Conservation (phyloP, 495 filamentous ascomycete genomes). For the Apodospora peruviana region DNA sequence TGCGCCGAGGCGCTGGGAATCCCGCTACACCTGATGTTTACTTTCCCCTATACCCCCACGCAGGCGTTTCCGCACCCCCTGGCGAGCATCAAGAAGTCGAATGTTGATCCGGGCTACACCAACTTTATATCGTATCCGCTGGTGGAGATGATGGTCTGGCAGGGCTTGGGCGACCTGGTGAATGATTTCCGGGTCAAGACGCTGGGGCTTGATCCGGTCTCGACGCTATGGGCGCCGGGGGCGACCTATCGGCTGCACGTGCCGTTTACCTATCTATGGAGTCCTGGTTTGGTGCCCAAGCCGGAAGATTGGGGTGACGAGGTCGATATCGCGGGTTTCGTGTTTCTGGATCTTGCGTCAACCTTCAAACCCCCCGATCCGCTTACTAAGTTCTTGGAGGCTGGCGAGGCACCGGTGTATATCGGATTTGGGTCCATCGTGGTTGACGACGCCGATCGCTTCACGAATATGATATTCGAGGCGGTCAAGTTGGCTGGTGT, state of each 20-base stretch:
- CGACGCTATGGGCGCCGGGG: constrained; percentile 60
- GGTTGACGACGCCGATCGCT: constrained; percentile 58
- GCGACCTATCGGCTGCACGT: constrained; percentile 58
- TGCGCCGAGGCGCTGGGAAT: constrained; percentile 76
- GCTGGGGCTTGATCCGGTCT: constrained; percentile 63
- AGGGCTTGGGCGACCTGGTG: constrained; percentile 70
- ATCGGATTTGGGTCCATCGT: constrained; percentile 68
- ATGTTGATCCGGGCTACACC: constrained; percentile 53
- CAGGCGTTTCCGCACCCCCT: constrained; percentile 67
- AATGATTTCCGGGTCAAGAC: constrained; percentile 63
- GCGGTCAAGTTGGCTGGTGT: constrained; percentile 55
- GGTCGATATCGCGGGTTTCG: constrained; percentile 69
- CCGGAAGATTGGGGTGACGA: constrained; percentile 70
- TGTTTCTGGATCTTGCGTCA: constrained; percentile 60
- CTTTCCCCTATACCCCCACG: constrained; percentile 68
- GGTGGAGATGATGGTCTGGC: constrained; percentile 77
- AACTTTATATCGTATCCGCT: constrained; percentile 72
- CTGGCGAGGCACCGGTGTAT: constrained; percentile 54
- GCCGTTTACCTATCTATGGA: constrained; percentile 80
- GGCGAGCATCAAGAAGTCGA: constrained; percentile 59
- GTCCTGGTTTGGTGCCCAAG: constrained; percentile 74
- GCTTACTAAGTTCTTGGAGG: constrained; percentile 57
- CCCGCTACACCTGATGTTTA: constrained; percentile 79
- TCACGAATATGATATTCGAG: constrained; percentile 58
- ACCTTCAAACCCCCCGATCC: constrained; percentile 59